A percentile compares a stretch with the other conserved stretches of the same genome.
Evolutionary conservation across 2,329 filamentous ascomycete species (phyloP).

Genomic region (Periconia sp.): DNA sequence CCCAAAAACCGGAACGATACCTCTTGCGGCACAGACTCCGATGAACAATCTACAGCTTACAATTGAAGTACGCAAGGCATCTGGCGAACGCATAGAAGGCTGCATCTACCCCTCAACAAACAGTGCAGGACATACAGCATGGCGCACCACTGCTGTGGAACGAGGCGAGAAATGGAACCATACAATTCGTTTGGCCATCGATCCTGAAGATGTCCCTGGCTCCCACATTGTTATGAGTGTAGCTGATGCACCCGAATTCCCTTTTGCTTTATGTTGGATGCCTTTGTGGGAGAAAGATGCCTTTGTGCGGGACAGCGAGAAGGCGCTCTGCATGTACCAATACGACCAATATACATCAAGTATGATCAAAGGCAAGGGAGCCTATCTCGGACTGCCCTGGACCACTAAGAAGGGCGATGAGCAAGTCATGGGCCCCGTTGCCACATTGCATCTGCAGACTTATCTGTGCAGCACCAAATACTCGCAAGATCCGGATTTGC

Average conservation of each 20-base stretch:
- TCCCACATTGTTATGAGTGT: slow-evolving; percentile 89
- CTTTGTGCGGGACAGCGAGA: slow-evolving; percentile 82
- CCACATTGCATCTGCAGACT: slow-evolving; percentile 76
- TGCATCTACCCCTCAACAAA: slow-evolving; percentile 90
- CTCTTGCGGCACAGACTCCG: slow-evolving; percentile 64
- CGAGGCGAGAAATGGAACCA: slow-evolving; percentile 84
- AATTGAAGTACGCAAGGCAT: slow-evolving; percentile 78
- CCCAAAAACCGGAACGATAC: slow-evolving; percentile 78
- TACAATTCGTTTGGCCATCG: slow-evolving; percentile 78
- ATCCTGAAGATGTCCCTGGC: slow-evolving; percentile 75
- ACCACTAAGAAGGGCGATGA: slow-evolving; percentile 73
- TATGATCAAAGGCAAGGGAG: slow-evolving; percentile 73
- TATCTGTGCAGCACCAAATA: slow-evolving; percentile 94
- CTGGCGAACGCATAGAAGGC: slow-evolving; percentile 80
- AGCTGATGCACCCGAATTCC: slow-evolving; percentile 80
- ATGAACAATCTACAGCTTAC: slow-evolving; percentile 83
- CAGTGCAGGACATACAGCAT: slow-evolving; percentile 74
- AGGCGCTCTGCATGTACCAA: slow-evolving; percentile 80
- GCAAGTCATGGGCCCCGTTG: slow-evolving; percentile 74
- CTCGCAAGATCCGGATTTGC: slow-evolving; percentile 84
- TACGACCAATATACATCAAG: slow-evolving; percentile 88
- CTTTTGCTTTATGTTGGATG: slow-evolving; percentile 90
- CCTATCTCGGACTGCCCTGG: slow-evolving; percentile 86
- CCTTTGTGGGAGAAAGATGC: slow-evolving; percentile 91
- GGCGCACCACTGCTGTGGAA: slow-evolving; percentile 81